Conservation (phyloP, 805 yeast species). For the Grigorovia humatica region DNA sequence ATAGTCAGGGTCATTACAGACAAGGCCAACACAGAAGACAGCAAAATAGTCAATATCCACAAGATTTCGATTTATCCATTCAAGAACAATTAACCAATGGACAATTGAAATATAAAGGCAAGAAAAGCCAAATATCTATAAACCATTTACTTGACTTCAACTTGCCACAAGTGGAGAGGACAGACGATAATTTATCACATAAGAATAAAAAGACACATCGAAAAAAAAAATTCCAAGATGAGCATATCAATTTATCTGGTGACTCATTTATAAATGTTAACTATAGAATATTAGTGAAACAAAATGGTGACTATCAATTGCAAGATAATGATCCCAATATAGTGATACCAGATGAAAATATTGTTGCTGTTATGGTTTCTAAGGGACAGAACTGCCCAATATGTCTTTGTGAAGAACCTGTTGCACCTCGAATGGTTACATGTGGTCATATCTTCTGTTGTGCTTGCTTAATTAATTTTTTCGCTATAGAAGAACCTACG, state of each 20-base stretch:
- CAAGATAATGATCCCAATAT: constrained; percentile 67
- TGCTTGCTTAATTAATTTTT: constrained; percentile 65
- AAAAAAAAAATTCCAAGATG: constrained; percentile 22
- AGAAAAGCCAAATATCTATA: constrained; percentile 40
- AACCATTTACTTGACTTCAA: constrained; percentile 58
- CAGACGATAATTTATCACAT: constrained; percentile 4
- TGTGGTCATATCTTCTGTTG: constrained; percentile 92
- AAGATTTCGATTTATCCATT: constrained; percentile 19
- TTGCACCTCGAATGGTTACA: constrained; percentile 88
- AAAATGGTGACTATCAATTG: constrained; percentile 41
- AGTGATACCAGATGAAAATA: constrained; percentile 50
- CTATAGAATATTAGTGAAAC: constrained; percentile 73
- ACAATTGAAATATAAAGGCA: constrained; percentile 27
- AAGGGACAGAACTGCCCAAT: constrained; percentile 81
- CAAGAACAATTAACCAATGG: constrained; percentile 29
- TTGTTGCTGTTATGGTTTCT: constrained; percentile 66
- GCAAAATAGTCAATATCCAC: constrained; percentile 1
- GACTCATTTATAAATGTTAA: constrained; percentile 70
- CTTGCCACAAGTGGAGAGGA: constrained; percentile 32
- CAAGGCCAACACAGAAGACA: constrained; percentile 7
- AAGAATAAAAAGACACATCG: constrained; percentile 15
- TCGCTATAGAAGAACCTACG: constrained; percentile 38
- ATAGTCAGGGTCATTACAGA: constrained; percentile 1
- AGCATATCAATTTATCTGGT: constrained; percentile 44
- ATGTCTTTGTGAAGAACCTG: constrained; percentile 71